phyloP scores from a whole-genome alignment of 495 filamentous ascomycete genomes.

The Tuber microsphaerosporum region DNA sequence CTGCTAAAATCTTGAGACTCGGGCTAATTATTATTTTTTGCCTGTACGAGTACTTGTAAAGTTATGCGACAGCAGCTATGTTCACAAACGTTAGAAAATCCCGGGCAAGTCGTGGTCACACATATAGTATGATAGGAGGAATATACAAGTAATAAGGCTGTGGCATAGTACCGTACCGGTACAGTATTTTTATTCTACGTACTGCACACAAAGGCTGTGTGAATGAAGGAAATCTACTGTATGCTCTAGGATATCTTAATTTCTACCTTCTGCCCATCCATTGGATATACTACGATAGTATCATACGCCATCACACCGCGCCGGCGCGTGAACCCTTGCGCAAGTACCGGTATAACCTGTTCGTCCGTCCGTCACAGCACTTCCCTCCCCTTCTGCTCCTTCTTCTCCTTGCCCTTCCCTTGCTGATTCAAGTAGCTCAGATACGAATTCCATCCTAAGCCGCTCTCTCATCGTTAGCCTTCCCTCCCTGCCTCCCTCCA shows the following conservation, averaged over 20 bases:
- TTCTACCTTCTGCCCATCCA: background rate
- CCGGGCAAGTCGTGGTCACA: too few relatives aligned
- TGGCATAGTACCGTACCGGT: background rate
- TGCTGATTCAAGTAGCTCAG: slow-evolving; percentile 72
- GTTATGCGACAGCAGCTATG: too few relatives aligned
- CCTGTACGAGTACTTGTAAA: too few relatives aligned
- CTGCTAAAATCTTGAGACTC: too few relatives aligned
- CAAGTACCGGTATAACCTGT: background rate
- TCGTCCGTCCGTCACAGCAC: background rate
- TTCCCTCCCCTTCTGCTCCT: background rate
- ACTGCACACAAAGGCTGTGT: background rate
- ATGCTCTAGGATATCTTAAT: background rate
- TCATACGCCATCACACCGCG: background rate
- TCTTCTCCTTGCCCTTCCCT: background rate
- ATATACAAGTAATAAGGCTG: too few relatives aligned
- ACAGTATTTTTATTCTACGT: background rate
- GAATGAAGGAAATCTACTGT: background rate
- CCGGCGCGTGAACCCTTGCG: background rate
- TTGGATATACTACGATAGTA: background rate
- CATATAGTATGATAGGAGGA: background rate
- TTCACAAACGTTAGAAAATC: too few relatives aligned
- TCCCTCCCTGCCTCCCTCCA: background rate
- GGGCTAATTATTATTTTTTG: too few relatives aligned
- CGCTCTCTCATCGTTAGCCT: background rate
- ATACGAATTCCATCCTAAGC: slow-evolving; percentile 89